phyloP scores from a whole-genome alignment of 192 early-diverging fungal genomes.

The Coemansia sp. region DNA sequence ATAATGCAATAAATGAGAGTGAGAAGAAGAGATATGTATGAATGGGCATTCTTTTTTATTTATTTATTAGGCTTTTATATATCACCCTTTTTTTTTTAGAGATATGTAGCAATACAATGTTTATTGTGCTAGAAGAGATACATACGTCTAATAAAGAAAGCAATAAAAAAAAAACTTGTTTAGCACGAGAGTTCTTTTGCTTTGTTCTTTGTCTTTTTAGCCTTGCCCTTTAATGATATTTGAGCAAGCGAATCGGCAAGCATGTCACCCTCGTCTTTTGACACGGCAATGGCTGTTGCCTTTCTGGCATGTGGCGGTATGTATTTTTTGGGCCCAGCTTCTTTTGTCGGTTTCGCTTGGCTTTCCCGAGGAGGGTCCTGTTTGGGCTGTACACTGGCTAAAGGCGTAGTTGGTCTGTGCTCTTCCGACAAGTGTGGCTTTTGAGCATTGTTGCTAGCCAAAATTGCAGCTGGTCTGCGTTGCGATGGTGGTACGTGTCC shows the following conservation, averaged over 20 bases:
- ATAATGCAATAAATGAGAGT: not conserved
- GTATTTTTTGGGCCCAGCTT: not conserved
- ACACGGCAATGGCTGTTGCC: not conserved
- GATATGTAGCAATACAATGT: no score
- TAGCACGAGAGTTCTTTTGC: not conserved
- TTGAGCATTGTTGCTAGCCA: not conserved
- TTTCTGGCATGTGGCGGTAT: not conserved
- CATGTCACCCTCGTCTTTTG: not conserved
- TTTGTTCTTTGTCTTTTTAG: not conserved
- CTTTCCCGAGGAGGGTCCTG: not conserved
- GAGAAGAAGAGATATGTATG: not conserved
- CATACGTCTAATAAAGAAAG: not conserved
- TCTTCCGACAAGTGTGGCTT: not conserved
- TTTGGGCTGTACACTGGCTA: not conserved
- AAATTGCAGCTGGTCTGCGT: not conserved
- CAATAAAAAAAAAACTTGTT: not conserved
- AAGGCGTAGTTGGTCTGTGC: not conserved
- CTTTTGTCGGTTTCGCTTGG: not conserved
- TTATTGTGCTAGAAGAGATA: not conserved
- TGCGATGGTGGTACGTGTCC: constrained; percentile 26
- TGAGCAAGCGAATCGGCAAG: constrained; percentile 6
- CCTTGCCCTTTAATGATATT: not conserved
- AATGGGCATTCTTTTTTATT: no score
- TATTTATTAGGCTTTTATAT: not conserved
- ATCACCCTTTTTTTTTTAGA: not conserved